These are phyloP conservation scores for Xerocomus spinulosus DNA, from an alignment of 768 basidiomycete species.

Conservation along the genomic window DNA sequence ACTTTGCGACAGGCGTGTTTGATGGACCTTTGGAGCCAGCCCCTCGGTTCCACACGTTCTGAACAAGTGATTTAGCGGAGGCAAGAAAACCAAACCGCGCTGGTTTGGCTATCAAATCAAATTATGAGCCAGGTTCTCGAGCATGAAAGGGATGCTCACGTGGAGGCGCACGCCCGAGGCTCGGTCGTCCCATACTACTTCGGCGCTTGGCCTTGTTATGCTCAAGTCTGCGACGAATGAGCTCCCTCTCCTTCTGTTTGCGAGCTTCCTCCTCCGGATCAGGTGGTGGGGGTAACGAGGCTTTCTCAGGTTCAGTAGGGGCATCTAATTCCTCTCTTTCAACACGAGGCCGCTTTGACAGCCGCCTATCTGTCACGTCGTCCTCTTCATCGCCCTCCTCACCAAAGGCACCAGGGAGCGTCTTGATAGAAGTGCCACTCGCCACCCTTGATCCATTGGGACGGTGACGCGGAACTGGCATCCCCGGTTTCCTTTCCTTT, in stretches of 20 bases:
- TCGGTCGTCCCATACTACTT: conserved; percentile 56
- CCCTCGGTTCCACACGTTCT: conserved; percentile 68
- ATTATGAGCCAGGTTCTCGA: conserved; percentile 5
- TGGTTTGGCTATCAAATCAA: conserved; percentile 33
- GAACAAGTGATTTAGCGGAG: conserved; percentile 63
- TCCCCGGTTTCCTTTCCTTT: conserved; percentile 25
- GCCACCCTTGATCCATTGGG: conserved; percentile 22
- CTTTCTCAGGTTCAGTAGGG: conserved; percentile 25
- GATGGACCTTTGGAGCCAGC: conserved; percentile 28
- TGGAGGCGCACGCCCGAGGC: conserved; percentile 37
- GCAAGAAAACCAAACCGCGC: conserved; percentile 68
- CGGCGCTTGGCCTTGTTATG: conserved; percentile 61
- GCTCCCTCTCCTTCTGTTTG: conserved; percentile 49
- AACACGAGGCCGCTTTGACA: conserved; percentile 43
- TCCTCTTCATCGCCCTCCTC: conserved; percentile 47
- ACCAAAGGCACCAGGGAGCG: conserved; percentile 56
- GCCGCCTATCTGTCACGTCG: conserved; percentile 34
- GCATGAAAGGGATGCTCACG: conserved; percentile 31
- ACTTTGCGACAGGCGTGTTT: conserved; percentile 27
- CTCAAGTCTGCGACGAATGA: conserved; percentile 60
- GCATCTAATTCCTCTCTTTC: conserved; percentile 28
- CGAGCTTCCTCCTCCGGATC: conserved; percentile 28
- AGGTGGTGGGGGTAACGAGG: conserved; percentile 31
- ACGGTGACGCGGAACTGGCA: conserved; percentile 14
- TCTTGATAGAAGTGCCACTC: conserved; percentile 24